Conservation (phyloP, 306 rosid genomes). For the Cicer pinnatifidum region DNA sequence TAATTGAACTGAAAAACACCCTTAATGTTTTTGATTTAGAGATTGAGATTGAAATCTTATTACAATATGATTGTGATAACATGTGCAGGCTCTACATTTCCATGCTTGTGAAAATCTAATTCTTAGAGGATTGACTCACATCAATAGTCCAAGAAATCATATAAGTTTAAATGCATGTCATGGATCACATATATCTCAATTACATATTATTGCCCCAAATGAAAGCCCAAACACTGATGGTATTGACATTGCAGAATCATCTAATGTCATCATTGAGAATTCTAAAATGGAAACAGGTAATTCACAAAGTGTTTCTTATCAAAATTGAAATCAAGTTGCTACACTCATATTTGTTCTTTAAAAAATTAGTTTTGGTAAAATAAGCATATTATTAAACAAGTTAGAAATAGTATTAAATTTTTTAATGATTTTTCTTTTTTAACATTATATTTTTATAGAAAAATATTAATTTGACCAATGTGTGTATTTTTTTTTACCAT, state of each 20-base stretch:
- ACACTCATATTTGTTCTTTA: not conserved
- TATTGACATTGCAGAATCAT: slow-evolving; percentile 45
- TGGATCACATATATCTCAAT: slow-evolving; percentile 9
- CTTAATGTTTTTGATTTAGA: not conserved
- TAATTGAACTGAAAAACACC: not conserved
- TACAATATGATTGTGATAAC: not conserved
- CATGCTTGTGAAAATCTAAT: slow-evolving; percentile 42
- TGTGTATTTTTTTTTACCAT: too few relatives aligned
- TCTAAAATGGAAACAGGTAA: slow-evolving; percentile 51
- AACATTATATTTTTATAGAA: too few relatives aligned
- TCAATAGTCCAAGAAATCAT: slow-evolving; percentile 49
- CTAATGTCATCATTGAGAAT: slow-evolving; percentile 33
- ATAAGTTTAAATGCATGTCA: slow-evolving; percentile 39
- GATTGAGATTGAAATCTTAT: not conserved
- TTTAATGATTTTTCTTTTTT: too few relatives aligned
- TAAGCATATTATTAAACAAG: too few relatives aligned
- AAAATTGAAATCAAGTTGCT: not conserved
- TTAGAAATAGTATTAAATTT: too few relatives aligned
- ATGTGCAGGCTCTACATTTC: slow-evolving; percentile 48
- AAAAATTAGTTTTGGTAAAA: not conserved
- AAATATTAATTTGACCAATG: too few relatives aligned
- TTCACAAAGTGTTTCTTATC: not conserved
- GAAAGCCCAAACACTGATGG: slow-evolving; percentile 67
- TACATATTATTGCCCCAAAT: slow-evolving; percentile 48
- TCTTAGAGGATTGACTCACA: slow-evolving; percentile 24